A percentile compares a stretch with the other conserved stretches of the same genome.
These are phyloP conservation scores for Oropetium thomaeum DNA, from an alignment of 176 grass and related monocot genomes.

Conservation along the genomic window DNA sequence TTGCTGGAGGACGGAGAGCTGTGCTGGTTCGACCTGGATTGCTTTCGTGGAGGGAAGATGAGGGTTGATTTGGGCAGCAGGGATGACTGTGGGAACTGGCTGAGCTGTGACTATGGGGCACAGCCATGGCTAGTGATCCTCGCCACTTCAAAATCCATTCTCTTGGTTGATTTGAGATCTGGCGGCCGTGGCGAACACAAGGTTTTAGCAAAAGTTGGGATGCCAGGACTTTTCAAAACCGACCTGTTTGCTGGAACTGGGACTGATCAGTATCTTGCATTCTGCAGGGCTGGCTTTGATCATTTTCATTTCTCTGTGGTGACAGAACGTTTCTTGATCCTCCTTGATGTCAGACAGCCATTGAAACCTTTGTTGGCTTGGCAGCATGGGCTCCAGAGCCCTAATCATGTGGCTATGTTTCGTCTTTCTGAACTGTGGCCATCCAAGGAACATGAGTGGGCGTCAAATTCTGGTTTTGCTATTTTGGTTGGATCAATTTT, in stretches of 20 bases:
- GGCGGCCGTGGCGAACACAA: constrained; percentile 20
- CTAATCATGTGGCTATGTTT: constrained; percentile 69
- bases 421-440: constrained; percentile 56
- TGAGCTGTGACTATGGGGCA: constrained; percentile 74
- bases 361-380: constrained; percentile 60
- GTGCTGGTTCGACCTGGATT: constrained; percentile 70
- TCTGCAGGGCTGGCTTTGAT: constrained; percentile 69
- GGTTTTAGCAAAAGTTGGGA: constrained; percentile 49
- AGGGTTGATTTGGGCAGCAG: constrained; percentile 37
- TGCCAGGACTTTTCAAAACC: constrained; percentile 44
- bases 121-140: constrained; percentile 66
- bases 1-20: constrained; percentile 70
- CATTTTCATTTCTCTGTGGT: constrained; percentile 64
- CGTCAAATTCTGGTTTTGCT: constrained; percentile 54
- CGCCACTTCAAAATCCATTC: constrained; percentile 40
- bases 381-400: constrained; percentile 62
- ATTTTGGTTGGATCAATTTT: constrained; percentile 77
- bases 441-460: constrained; percentile 50
- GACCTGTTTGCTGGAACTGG: constrained; percentile 34
- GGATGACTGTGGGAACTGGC: constrained; percentile 41
- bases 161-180: constrained; percentile 69
- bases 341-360: constrained; percentile 60
- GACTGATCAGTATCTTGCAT: constrained; percentile 57
- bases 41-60: constrained; percentile 38
- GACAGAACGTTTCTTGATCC: constrained; percentile 53